These are phyloP conservation scores for Carallia pectinifolia DNA, from an alignment of 345 rosid species.

Conservation along the genomic window DNA sequence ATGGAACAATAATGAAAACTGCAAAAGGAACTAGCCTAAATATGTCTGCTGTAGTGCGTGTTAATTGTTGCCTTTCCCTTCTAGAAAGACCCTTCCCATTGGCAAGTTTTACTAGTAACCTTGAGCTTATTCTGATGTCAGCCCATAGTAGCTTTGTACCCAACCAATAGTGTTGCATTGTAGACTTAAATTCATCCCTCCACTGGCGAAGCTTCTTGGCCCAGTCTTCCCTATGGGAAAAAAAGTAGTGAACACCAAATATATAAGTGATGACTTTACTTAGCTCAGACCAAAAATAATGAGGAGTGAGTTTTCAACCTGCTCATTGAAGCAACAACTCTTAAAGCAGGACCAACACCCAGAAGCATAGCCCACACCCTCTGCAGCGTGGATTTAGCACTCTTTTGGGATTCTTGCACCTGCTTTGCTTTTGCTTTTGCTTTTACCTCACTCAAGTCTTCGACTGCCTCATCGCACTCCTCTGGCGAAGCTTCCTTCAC, in stretches of 20 bases:
- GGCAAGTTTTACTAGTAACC: conserved; percentile 82
- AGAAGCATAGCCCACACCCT: conserved; percentile 58
- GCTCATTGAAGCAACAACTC: conserved; percentile 94
- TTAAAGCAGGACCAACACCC: conserved; percentile 89
- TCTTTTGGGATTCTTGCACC: conserved; percentile 58
- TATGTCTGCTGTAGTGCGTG: conserved; percentile 87
- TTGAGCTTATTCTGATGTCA: conserved; percentile 78
- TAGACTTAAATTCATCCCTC: conserved; percentile 90
- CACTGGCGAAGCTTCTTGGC: conserved; percentile 77
- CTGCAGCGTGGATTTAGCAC: conserved; percentile 47
- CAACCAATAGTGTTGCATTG: conserved; percentile 88
- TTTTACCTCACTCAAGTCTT: conserved; percentile 73
- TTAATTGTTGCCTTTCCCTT: conserved; percentile 89
- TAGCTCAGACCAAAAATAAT: conserved; percentile 15
- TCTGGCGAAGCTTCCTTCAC: conserved; percentile 85
- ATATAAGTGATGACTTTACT: conserved; percentile 5
- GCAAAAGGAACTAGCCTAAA: conserved; percentile 92
- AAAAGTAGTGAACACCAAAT: conserved; percentile 6
- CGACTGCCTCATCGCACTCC: conserved; percentile 96
- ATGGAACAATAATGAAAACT: conserved; percentile 88
- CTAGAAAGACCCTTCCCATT: conserved; percentile 90
- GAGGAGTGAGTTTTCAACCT: conserved; percentile 46
- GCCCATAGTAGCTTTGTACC: conserved; percentile 94
- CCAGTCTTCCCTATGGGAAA: conserved; percentile 78
- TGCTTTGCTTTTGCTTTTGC: conserved; percentile 91